Evolutionary conservation across 768 basidiomycete species (phyloP).

Genomic region (Mycena galopus): DNA sequence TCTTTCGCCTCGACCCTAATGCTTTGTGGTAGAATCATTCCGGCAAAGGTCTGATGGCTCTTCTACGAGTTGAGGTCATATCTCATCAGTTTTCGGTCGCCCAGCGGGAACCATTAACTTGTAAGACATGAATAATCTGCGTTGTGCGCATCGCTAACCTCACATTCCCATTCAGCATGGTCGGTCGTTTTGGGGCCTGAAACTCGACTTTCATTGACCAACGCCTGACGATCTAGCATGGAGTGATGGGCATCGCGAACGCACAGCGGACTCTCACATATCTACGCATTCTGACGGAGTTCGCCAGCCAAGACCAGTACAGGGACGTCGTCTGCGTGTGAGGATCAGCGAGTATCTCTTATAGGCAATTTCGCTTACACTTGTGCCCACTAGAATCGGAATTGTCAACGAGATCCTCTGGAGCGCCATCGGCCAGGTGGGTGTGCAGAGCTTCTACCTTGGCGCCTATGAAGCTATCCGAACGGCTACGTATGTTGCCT

Average conservation of each 20-base stretch:
- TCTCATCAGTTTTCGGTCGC: slow-evolving; percentile 17
- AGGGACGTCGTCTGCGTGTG: slow-evolving; percentile 78
- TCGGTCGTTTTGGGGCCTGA: not conserved
- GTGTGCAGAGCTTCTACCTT: slow-evolving; percentile 56
- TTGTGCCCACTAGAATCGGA: slow-evolving; percentile 54
- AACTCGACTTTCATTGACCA: not conserved
- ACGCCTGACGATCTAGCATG: slow-evolving; percentile 51
- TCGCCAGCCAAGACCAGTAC: slow-evolving; percentile 87
- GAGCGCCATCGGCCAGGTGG: slow-evolving; percentile 65
- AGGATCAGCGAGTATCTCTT: slow-evolving; percentile 36
- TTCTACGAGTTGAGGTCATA: slow-evolving; percentile 17
- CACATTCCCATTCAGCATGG: slow-evolving; percentile 26
- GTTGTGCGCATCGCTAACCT: not conserved
- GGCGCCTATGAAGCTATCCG: slow-evolving; percentile 62
- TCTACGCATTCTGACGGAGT: slow-evolving; percentile 84
- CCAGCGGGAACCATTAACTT: slow-evolving; percentile 75
- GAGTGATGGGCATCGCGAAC: slow-evolving; percentile 92
- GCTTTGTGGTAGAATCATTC: slow-evolving; percentile 61
- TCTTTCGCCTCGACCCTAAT: not conserved
- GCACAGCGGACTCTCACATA: slow-evolving; percentile 88
- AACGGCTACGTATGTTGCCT: slow-evolving; percentile 50
- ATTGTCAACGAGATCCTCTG: slow-evolving; percentile 76
- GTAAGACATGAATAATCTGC: slow-evolving; percentile 44
- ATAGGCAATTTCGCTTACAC: not conserved
- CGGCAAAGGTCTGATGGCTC: slow-evolving; percentile 55